These are phyloP conservation scores for Alternaria angustiovoidea DNA, from an alignment of 2,329 filamentous ascomycete species.

Conservation along the genomic window DNA sequence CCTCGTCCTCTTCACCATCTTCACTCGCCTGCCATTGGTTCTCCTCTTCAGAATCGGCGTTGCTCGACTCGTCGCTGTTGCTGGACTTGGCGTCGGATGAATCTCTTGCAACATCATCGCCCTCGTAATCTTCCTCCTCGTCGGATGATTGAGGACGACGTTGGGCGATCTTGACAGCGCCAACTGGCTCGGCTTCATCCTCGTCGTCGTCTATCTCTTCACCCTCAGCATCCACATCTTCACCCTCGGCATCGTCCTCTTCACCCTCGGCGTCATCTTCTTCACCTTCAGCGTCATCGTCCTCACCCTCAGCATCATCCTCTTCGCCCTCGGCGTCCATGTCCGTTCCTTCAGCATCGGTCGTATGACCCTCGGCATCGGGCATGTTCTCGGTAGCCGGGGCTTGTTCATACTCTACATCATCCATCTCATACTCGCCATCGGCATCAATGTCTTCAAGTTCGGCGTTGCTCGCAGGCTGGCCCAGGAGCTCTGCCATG, in stretches of 20 bases:
- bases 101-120: conserved; percentile 51
- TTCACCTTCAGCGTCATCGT: conserved; percentile 58
- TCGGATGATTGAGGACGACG: conserved; percentile 44
- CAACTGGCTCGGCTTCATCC: conserved; percentile 58
- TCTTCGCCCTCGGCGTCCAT: conserved; percentile 60
- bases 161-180: conserved; percentile 52
- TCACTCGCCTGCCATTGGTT: conserved; percentile 63
- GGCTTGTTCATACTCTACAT: conserved; percentile 42
- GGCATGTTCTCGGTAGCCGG: conserved; percentile 22
- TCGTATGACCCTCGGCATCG: conserved; percentile 43
- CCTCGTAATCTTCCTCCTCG: conserved; percentile 51
- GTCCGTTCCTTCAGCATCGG: conserved; percentile 54
- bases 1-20: conserved; percentile 66
- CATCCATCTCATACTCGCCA: conserved; percentile 52
- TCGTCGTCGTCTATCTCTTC: conserved; percentile 61
- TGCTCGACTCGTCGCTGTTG: conserved; percentile 51
- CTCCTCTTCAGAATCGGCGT: conserved; percentile 64
- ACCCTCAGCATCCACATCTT: conserved; percentile 54
- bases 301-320: conserved; percentile 52
- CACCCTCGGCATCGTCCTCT: conserved; percentile 45
- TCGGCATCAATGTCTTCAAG: conserved; percentile 49
- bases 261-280: conserved; percentile 55
- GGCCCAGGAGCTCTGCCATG: conserved; percentile 53
- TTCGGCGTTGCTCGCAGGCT: conserved; percentile 42
- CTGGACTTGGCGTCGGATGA: conserved; percentile 48